Evolutionary conservation across 2,329 filamentous ascomycete species (phyloP), one percentile per base, ranked within the genome.

Genomic region (Cercospora zeae-maydis): DNA sequence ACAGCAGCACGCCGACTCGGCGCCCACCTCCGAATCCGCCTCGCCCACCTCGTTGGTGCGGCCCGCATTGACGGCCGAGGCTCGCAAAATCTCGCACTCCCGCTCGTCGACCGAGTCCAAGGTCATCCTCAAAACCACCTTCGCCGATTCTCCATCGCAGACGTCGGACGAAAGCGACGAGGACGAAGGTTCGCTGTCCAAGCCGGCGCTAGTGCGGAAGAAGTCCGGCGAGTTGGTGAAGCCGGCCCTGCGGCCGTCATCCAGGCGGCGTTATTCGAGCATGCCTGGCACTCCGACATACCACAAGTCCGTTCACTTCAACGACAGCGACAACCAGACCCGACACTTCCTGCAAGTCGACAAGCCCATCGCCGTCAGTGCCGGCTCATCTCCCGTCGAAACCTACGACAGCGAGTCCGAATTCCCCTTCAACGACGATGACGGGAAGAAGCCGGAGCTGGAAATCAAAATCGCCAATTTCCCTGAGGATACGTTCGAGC

Each of bases 241-340:
- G 71, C 95, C 95, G 11, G 95, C 95, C 19, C 84, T 99, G 57
- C 88, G 95, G 56, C 87, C 89, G 39, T 82, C 91, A 11, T 90
- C 90, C n/a, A 85, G 86, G 67, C 84, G 91, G 67, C 86, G 95
- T 62, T 93, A 93, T 0, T 96, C 91, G 3, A 98, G 93, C 79
- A 96, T 98, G 91, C 95, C 95, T 8, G 95, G 95, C 59, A 99
- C 95, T 0, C 95, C 95, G 0, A 95, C 93, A 8, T 98, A 93
- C 75, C 90, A 89, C 69, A 99, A 99, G 77, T 92, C 91, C 11
- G 95, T 99, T n/a, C 95, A 99, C 78, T 99, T 99, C 75, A 95
- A 98, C 78, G 91, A 93, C 27, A 91, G 96, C 73, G 86, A 98
- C 39, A 95, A 98, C 78, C 93, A 98, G 71, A 93, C 98, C 39